Evolutionary conservation across 345 rosid species (phyloP), one percentile per base, ranked within the genome.

Genomic region (Citrus cavaleriei): DNA sequence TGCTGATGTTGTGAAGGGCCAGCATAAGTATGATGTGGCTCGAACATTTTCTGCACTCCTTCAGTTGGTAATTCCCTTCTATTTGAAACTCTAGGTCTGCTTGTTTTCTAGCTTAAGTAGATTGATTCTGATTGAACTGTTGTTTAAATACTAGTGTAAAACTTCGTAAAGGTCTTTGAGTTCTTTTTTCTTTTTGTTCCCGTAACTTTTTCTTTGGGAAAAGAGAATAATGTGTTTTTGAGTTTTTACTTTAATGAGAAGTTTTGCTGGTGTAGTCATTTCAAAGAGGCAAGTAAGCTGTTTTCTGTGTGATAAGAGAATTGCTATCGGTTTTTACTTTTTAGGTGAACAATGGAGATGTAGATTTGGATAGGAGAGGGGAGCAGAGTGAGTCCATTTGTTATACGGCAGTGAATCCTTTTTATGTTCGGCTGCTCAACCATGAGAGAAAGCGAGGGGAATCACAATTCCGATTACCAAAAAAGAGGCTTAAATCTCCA

Each of bases 21-120:
- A 88, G 80, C 93, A 91, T 58, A 94, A 89, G 89, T 97, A 91
- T 70, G 95, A 94, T 16, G 90, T 94, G 61, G 98, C 98, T 68
- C 94, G 99, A 81, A 75, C 93, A 32, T 97, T 97, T 86, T 94
- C 98, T 7, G 98, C 97, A 3, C 97, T 96, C 78, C 99, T 96
- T 79, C 99, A 96, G 83, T 86, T 96, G 97, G 98, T 96, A 91
- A 83, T 73, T 75, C 27, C 67, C 71, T 70, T 58, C 19, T 14
- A 25, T 34, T 51, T 25, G 18, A 73, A 76, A 65, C 59, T 40
- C 65, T n/a, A 25, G 34, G 37, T 22, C 7, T 40, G n/a, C 24
- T 58, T 38, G 27, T 1, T 76, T 19, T 62, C 51, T 40, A 71
- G 62, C 35, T 55, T 55, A 60, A 55, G 66, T 42, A 22, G 34